phyloP scores from a whole-genome alignment of 1,284 basidiomycete genomes.

The Ustilago lituana region DNA sequence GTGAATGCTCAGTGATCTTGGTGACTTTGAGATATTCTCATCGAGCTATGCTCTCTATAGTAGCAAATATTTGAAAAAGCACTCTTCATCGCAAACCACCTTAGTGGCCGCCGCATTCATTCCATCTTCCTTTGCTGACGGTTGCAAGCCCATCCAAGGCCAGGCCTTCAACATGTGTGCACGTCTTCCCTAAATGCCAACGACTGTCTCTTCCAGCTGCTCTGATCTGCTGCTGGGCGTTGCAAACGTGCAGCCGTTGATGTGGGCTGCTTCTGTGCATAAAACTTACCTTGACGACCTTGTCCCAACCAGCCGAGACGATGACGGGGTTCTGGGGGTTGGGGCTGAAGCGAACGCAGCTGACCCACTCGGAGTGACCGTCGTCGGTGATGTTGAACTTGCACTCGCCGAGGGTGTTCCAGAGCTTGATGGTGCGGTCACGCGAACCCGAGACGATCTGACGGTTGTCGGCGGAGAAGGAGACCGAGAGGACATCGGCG shows the following conservation, averaged over 20 bases:
- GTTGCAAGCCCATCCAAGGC: too few relatives aligned
- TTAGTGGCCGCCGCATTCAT: neutral
- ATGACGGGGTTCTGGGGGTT: slow-evolving; percentile 98
- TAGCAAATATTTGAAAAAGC: slow-evolving; percentile 77
- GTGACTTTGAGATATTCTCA: slow-evolving; percentile 78
- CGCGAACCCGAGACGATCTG: slow-evolving; percentile 99
- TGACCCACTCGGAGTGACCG: slow-evolving; percentile 83
- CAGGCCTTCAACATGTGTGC: too few relatives aligned
- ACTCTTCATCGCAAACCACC: slow-evolving; percentile 67
- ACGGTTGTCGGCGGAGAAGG: slow-evolving; percentile 67
- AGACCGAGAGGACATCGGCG: slow-evolving; percentile 87
- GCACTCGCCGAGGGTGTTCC: slow-evolving; percentile 99
- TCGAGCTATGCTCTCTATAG: slow-evolving; percentile 77
- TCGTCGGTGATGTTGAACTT: slow-evolving; percentile 99
- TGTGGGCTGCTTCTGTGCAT: neutral
- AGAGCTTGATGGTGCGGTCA: slow-evolving; percentile 96
- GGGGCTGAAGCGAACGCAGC: slow-evolving; percentile 99
- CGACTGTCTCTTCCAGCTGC: neutral
- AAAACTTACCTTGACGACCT: slow-evolving; percentile 93
- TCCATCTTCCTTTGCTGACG: too few relatives aligned
- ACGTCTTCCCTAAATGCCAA: too few relatives aligned
- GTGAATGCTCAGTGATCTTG: slow-evolving; percentile 76
- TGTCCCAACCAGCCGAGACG: slow-evolving; percentile 99
- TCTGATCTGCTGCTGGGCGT: too few relatives aligned
- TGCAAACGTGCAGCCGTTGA: too few relatives aligned